Base-by-base conservation (phyloP, 2,329 filamentous ascomycete genomes). In the Aurifilum marmelostoma region DNA sequence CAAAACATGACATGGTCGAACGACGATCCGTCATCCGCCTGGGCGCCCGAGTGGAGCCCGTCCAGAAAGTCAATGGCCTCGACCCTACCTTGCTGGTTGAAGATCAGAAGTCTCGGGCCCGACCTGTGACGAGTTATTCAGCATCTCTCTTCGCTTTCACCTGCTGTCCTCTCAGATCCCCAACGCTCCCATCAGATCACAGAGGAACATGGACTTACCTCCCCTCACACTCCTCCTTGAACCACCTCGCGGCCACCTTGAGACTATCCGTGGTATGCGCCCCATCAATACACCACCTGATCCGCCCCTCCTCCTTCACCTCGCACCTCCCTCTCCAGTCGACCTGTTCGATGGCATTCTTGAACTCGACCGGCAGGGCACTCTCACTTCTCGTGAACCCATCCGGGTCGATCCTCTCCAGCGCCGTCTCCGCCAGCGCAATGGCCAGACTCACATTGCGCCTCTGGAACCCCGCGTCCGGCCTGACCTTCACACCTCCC, bases 261-360 rank as follows among this genome's bases (percentile, higher is more conserved):
- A 99, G 90, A 77, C 94, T 97, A 76, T 98, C 95, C 3, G 91
- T 84, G 0, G 95, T 99, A 79, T 99, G 96, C 2, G 94, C 96
- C 11, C 96, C 94, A 76, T 99, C 96, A 27, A 99, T 87, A 76
- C 94, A 91, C 94, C 95, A 99, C 21, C 84, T 85, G 6, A 97
- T 82, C 2, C 76, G 75, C 2, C 82, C 83, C 71, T 88, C 86
- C 3, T 79, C 73, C 74, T 85, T 88, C 54, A 85, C 80, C 73
- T 91, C 88, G 76, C 94, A 97, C 60, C 96, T 87, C 4, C 95
- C 96, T 54, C 93, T 87, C 82, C 94, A 92, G 2, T 89, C 87
- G 2, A 93, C 91, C 73, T 88, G 81, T 76, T 95, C 89, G 1
- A 99, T 82, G 0, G 94, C 96, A 18, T 86, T 83, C 32, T 89